Evolutionary conservation across 1,139 yeast species (phyloP), one percentile per base, ranked within the genome.

Genomic region (Blastobotrys apis): DNA sequence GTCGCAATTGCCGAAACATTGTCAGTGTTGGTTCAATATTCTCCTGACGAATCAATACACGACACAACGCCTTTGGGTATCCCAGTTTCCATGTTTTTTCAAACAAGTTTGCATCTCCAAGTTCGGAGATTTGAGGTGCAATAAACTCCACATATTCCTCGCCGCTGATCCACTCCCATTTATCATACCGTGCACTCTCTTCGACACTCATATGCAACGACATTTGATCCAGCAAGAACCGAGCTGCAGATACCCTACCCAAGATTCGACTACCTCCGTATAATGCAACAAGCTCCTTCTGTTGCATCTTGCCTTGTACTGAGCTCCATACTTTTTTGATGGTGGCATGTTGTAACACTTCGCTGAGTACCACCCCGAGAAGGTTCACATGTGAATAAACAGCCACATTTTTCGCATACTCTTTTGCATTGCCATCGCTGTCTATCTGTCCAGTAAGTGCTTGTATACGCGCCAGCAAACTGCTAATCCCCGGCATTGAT

Each of bases 341-440:
- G 4, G 83, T 92, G 1, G 98, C 97, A 10, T n/a, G 22, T 9
- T 16, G 17, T 10, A 35, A 35, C 13, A 26, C 8, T 3, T 10
- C 9, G 26, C 27, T 9, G 3, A 44, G n/a, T 15, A 44, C 26
- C 12, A 26, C 19, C n/a, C 44, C 39, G 23, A 44, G 44, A 25
- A 44, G 31, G 22, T 44, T 44, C 15, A 44, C 17, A 32, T 44
- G 47, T 10, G 43, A 31, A 22, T 44, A 39, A 6, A 39, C 13
- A 9, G 23, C 19, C 2, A 35, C 22, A 22, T 31, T 16, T 33
- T 35, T 21, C 10, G 31, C 17, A 19, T 35, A 43, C 25, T 38
- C 43, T 21, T 43, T 39, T 2, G 47, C 38, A 5, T 15, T 21
- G 2, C 40, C 43, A 9, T 38, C 42, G 9, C 15, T 36, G 5